Evolutionary conservation across 2,329 filamentous ascomycete species (phyloP), one percentile per base, ranked within the genome.

Genomic region (Leptosphaerulina australis): DNA sequence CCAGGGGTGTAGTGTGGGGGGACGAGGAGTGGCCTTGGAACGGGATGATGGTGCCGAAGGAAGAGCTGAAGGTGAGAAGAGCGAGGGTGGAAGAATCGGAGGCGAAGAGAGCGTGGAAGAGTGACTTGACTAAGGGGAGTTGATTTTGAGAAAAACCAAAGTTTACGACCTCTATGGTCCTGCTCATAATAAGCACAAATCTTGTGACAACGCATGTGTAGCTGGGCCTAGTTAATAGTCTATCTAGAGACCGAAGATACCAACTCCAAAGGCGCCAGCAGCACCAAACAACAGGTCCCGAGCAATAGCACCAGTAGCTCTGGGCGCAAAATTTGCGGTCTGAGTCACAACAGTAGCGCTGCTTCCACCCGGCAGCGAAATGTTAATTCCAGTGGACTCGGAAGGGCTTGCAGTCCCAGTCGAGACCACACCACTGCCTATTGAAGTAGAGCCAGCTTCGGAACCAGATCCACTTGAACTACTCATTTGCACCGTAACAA

Each of bases 1-100:
- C n/a, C n/a, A n/a, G n/a, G n/a, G n/a, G n/a, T n/a, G n/a, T n/a
- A n/a, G n/a, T n/a, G n/a, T n/a, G n/a, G n/a, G n/a, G n/a, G n/a
- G n/a, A n/a, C n/a, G n/a, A n/a, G n/a, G n/a, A n/a, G n/a, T n/a
- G n/a, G n/a, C n/a, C n/a, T n/a, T n/a, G n/a, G n/a, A n/a, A n/a
- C n/a, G n/a, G n/a, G n/a, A n/a, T n/a, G n/a, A n/a, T n/a, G n/a
- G 66, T 69, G 9, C 58, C 63, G 6, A 63, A 55, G 37, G 31
- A 37, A 1, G 65, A 70, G 38, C 48, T 66, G 35, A 67, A 50
- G 49, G 48, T 71, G 18, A 47, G 47, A 2, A 65, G 65, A 31
- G 49, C 47, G 24, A 47, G 36, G 14, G 60, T 44, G 8, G 50
- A 44, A 7, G 48, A 44, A 7, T 25, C 25, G 3, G 15, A 47